Evolutionary conservation across 768 basidiomycete genomes (phyloP).

Genomic region (Chlorophyllum brunneum): DNA sequence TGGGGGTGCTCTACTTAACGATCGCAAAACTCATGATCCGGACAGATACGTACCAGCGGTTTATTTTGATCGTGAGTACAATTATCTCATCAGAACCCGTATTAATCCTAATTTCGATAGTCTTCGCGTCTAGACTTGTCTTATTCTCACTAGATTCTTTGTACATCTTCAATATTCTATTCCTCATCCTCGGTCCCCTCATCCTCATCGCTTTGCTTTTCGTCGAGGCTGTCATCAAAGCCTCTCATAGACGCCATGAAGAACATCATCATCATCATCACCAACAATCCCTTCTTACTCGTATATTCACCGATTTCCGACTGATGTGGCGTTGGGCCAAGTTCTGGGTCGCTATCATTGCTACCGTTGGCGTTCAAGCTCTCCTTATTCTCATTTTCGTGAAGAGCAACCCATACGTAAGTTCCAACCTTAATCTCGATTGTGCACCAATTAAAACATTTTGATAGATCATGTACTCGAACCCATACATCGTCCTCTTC

Average conservation of each 20-base stretch:
- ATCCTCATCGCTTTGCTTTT: constrained; percentile 41
- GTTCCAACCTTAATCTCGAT: constrained; percentile 20
- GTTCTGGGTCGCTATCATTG: constrained; percentile 57
- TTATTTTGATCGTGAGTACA: constrained; percentile 71
- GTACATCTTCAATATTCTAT: constrained; percentile 52
- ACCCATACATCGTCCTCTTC: constrained; percentile 43
- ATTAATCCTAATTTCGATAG: constrained; percentile 29
- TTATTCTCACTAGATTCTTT: constrained; percentile 50
- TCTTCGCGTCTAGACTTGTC: constrained; percentile 53
- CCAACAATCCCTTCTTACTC: neutral
- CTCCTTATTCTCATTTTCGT: constrained; percentile 46
- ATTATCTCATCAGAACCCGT: neutral
- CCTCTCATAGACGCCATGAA: neutral
- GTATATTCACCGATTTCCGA: constrained; percentile 17
- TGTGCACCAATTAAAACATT: neutral
- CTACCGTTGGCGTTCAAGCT: constrained; percentile 42
- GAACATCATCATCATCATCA: neutral
- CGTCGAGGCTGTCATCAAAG: constrained; percentile 20
- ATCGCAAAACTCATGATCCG: constrained; percentile 15
- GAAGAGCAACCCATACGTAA: constrained; percentile 59
- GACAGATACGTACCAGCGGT: constrained; percentile 27
- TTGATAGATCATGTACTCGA: constrained; percentile 28
- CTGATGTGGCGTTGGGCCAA: constrained; percentile 47
- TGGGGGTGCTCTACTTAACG: constrained; percentile 48
- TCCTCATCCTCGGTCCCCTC: constrained; percentile 63